Base-by-base conservation (phyloP, 148 eudicot genomes). In the Heliosperma pusillum region DNA sequence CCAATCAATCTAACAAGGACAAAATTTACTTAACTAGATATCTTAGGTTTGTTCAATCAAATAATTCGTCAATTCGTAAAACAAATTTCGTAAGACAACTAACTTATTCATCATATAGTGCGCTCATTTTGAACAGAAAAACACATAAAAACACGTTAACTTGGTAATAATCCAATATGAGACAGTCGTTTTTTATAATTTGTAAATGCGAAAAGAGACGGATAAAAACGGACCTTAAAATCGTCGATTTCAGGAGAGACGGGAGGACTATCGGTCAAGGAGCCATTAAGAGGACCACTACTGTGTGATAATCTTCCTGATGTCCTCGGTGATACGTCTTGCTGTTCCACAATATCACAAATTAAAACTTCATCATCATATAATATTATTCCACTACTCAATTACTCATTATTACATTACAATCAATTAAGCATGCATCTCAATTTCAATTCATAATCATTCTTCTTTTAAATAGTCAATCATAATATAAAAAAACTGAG, bases 301-400 rank as follows among this genome's bases (percentile, higher is more conserved):
- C 96, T 90, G 71, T 94, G 98, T 3, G 98, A 94, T 1, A 91
- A 88, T 77, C 98, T 80, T 33, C 97, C 97, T 3, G 98, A 94
- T 42, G 98, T 94, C 76, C 97, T 87, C 29, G 98, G 98, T n/a
- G 98, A 94, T 70, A 88, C 92, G 40, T 94, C 97, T 74, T 94
- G 97, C 97, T 91, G 96, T 60, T 24, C 8, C 58, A 44, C 25
- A 65, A 27, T 60, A 22, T 8, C 58, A 44, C 25, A 65, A 27
- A 26, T 26, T 5, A 40, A 59, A 20, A 6, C 6, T 22, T 11
- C 12, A 62, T 59, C 63, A 0, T 47, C 53, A 47, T 0, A 47
- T 47, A 0, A 47, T 10, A 36, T 5, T 36, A 0, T 33, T 9
- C 50, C 69, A 66, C 47, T 66, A 66, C n/a, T 45, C 30, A 44